Base-by-base conservation (phyloP, 768 basidiomycete genomes). In the Psilocybe azurescens region DNA sequence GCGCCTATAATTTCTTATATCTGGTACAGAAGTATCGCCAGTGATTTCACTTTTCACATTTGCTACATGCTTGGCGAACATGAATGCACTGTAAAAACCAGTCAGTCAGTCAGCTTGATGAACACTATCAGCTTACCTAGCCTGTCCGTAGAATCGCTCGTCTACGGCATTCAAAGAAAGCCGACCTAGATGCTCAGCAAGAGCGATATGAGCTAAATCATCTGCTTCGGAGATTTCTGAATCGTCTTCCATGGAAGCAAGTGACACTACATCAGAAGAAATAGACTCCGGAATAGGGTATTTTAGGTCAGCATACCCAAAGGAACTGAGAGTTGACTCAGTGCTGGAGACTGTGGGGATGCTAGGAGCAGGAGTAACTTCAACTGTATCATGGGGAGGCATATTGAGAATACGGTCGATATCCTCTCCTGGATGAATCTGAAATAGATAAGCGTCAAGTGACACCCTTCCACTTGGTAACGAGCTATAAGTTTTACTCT, bases 51-150 rank as follows among this genome's bases (percentile, higher is more conserved):
- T 76, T 69, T 81, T 84, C 36, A 83, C 66, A 53, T 75, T 71
- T 28, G 80, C 73, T 1, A 81, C 84, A 60, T 76, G 68, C 58
- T 75, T 75, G 18, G 78, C 69, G 48, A 83, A 76, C 75, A 80
- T 79, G 39, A 81, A 73, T 16, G 75, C 72, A 64, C 82, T 83
- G 18, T 16, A 49, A 55, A 47, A n/a, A 24, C n/a, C 54, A 38
- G 44, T 51, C 36, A 38, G 52, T 7, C 39, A 24, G 36, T 44
- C 7, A 47, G 38, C 14, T 44, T 20, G 28, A 20, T 9, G 8
- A 20, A 50, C 6, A n/a, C 16, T 36, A 55, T 1, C 24, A 18
- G 57, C 65, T 10, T 33, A 76, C 75, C 74, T 76, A 8, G 79
- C 76, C 46, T 74, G 74, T 11, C 82, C 81, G 67, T 79, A 82